Percentiles rank a stretch among this genome's conserved stretches.
Conservation (phyloP, 305 asterid genomes). For the Solanum aculeatissimum region DNA sequence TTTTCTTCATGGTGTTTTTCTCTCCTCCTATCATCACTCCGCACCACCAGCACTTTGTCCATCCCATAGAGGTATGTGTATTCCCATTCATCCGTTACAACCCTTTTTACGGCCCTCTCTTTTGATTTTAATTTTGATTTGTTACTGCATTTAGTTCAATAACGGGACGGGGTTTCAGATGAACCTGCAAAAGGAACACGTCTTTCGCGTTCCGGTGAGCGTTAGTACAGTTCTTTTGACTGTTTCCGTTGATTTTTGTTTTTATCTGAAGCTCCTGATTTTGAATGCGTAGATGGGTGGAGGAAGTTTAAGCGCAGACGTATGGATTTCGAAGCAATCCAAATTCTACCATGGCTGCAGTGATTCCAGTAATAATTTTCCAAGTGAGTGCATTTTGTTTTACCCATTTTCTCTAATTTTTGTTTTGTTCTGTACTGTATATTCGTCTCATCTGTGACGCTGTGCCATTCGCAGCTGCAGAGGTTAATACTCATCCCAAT, state of each 20-base stretch:
- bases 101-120: background rate
- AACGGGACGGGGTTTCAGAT: conserved; percentile 12
- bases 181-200: conserved; percentile 18
- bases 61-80: conserved; percentile 9
- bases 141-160: conserved; percentile 10
- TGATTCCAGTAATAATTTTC: conserved; percentile 31
- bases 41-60: conserved; percentile 12
- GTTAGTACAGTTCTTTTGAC: background rate
- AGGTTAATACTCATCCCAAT: conserved; percentile 19
- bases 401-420: background rate
- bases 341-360: conserved; percentile 44
- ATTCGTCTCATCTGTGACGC: background rate
- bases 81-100: background rate
- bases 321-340: conserved; percentile 47
- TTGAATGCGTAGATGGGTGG: conserved; percentile 33
- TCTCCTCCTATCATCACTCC: conserved; percentile 26
- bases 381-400: conserved; percentile 16
- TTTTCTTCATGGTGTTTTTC: conserved; percentile 26
- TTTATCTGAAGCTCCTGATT: background rate
- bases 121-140: background rate
- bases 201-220: conserved; percentile 47
- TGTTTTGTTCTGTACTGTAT: background rate
- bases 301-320: conserved; percentile 22
- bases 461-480: conserved; percentile 26
- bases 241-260: background rate